Conservation (phyloP, 768 basidiomycete genomes). For the Naganishia onofrii region DNA sequence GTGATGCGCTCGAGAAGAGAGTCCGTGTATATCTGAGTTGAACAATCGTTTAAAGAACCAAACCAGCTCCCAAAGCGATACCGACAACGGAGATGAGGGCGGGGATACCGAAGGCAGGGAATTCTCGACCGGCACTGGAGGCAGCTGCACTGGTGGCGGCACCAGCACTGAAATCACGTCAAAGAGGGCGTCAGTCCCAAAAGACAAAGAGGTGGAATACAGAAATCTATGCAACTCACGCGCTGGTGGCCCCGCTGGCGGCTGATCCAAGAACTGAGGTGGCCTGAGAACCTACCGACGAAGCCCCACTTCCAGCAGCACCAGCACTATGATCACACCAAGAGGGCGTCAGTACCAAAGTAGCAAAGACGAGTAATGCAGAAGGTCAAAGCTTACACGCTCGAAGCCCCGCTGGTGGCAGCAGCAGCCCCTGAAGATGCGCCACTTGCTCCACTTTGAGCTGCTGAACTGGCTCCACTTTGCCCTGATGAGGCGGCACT, state of each 20-base stretch:
- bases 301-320: slow-evolving; percentile 1
- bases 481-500: slow-evolving; percentile 15
- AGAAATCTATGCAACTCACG: neutral
- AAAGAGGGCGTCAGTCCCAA: neutral
- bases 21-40: too few relatives aligned
- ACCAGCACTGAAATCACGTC: neutral
- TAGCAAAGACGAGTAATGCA: too few relatives aligned
- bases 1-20: too few relatives aligned
- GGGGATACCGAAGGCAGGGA: neutral
- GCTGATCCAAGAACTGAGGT: slow-evolving; percentile 22
- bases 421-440: slow-evolving; percentile 26
- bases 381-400: too few relatives aligned
- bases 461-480: neutral
- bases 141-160: slow-evolving; percentile 11
- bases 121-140: neutral
- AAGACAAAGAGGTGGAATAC: too few relatives aligned
- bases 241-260: slow-evolving; percentile 26
- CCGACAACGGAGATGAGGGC: slow-evolving; percentile 7
- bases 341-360: too few relatives aligned
- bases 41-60: neutral
- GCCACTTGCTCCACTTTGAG: slow-evolving; percentile 19
- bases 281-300: slow-evolving; percentile 17
- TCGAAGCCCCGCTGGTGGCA: slow-evolving; percentile 1
- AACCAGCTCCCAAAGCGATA: slow-evolving; percentile 22
- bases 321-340: too few relatives aligned